Conservation (phyloP, 176 grass and related monocot species). For the Musa itinerans region DNA sequence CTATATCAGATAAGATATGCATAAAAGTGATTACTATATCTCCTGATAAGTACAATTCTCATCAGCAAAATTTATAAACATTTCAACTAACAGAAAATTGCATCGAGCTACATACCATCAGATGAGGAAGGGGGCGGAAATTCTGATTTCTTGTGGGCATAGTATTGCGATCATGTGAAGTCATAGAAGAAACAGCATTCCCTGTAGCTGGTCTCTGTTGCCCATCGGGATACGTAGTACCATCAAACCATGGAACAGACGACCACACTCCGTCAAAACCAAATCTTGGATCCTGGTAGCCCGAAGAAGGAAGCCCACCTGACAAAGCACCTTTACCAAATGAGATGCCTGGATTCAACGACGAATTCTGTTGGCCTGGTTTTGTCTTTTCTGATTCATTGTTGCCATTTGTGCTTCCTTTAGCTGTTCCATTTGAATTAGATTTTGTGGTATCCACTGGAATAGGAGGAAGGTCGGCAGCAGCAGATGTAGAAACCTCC, state of each 20-base stretch:
- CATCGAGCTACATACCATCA: not conserved
- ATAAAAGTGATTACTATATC: no score
- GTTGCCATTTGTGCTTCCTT: not conserved
- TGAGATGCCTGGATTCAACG: not conserved
- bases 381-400: not conserved
- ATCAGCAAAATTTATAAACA: no score
- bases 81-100: no score
- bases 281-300: conserved; percentile 15
- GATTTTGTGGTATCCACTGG: not conserved
- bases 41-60: no score
- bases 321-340: not conserved
- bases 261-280: conserved; percentile 8
- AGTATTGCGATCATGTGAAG: not conserved
- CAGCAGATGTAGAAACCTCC: conserved; percentile 3
- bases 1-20: no score
- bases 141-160: conserved; percentile 1
- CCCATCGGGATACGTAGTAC: conserved; percentile 1
- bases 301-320: not conserved
- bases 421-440: not conserved
- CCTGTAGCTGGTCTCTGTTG: not conserved
- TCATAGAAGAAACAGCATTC: not conserved
- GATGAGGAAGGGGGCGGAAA: not conserved
- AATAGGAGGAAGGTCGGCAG: not conserved
- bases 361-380: conserved; percentile 2
- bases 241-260: conserved; percentile 12